A percentile compares a stretch with the other conserved stretches of the same genome.
Conservation (phyloP, 106 monocot genomes). For the Iris macrosiphon region DNA sequence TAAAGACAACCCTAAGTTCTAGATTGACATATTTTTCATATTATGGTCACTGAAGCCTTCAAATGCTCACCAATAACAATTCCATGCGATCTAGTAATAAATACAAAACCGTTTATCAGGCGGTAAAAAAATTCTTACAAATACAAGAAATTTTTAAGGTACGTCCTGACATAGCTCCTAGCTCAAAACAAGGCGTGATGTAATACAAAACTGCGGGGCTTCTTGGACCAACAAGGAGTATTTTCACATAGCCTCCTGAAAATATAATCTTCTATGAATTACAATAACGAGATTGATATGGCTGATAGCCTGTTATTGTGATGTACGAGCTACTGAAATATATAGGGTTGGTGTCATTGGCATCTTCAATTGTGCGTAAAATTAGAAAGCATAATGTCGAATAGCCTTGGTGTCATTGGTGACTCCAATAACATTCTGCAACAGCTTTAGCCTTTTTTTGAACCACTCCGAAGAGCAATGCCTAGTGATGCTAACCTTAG, state of each 20-base stretch:
- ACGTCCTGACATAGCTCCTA: background rate
- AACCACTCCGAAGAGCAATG: constrained; percentile 76
- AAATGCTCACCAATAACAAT: too few species aligned
- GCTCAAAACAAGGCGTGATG: background rate
- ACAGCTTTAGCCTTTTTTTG: constrained; percentile 70
- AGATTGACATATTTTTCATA: too few species aligned
- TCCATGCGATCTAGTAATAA: too few species aligned
- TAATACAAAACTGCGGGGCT: background rate
- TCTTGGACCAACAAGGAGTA: background rate
- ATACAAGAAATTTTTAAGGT: background rate
- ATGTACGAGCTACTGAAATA: background rate
- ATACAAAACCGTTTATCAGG: too few species aligned
- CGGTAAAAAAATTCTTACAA: too few species aligned
- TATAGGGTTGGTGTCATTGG: too few species aligned
- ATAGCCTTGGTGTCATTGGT: constrained; percentile 83
- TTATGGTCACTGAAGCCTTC: background rate
- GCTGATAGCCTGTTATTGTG: background rate
- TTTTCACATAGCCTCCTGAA: too few species aligned
- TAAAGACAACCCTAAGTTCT: too few species aligned
- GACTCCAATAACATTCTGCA: constrained; percentile 60
- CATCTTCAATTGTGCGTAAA: background rate
- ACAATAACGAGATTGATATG: background rate
- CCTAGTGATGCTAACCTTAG: constrained; percentile 80
- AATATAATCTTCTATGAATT: background rate
- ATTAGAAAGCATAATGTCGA: constrained; percentile 53